Evolutionary conservation across 495 filamentous ascomycete species (phyloP).

Genomic region (Friedmanniomyces endolithicus): DNA sequence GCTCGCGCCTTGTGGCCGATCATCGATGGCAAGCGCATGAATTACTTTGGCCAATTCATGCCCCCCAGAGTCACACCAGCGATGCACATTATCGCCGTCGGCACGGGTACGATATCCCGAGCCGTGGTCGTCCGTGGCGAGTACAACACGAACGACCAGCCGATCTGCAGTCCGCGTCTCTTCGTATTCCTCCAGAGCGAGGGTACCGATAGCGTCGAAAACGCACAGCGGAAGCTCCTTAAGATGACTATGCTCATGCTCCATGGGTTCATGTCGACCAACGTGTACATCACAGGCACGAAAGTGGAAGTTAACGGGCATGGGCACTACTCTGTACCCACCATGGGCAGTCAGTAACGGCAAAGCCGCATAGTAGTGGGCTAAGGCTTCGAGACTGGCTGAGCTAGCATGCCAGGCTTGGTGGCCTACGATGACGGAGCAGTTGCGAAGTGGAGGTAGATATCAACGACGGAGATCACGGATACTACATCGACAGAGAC

Average conservation of each 20-base stretch:
- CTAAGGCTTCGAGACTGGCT: no score
- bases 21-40: neutral
- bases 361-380: no score
- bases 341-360: neutral
- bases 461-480: no score
- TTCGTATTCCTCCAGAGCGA: neutral
- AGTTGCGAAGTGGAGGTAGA: no score
- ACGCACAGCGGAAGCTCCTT: neutral
- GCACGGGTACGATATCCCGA: neutral
- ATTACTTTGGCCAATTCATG: neutral
- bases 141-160: neutral
- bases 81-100: neutral
- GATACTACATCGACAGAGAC: no score
- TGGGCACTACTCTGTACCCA: neutral
- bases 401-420: no score
- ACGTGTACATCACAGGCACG: neutral
- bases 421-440: no score
- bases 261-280: neutral
- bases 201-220: neutral
- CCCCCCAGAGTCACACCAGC: neutral
- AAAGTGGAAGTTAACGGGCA: neutral
- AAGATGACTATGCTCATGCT: slow-evolving; percentile 1
- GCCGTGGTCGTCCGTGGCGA: neutral
- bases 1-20: neutral
- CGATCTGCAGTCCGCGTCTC: neutral